A percentile compares a stretch with the other conserved stretches of the same genome.
Evolutionary conservation across 768 basidiomycete genomes (phyloP).

Genomic region (Naematelia encephala): DNA sequence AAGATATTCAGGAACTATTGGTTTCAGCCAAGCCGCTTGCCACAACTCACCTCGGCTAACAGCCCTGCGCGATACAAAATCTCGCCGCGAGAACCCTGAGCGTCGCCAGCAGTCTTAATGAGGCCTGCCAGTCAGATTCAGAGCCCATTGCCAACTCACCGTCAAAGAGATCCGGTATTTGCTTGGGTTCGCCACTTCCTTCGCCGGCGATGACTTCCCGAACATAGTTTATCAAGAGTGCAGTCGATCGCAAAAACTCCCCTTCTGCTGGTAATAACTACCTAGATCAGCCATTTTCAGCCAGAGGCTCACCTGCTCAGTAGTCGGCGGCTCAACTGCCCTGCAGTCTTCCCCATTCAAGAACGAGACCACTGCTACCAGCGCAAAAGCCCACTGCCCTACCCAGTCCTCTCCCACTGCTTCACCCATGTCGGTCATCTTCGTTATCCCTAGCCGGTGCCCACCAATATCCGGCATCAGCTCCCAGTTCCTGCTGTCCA

Average conservation of each 20-base stretch:
- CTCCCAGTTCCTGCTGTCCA: conserved; percentile 38
- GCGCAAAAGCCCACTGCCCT: conserved; percentile 6
- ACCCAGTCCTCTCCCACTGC: conserved; percentile 10
- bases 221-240: neutral
- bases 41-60: neutral
- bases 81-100: neutral
- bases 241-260: neutral
- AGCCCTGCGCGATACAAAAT: neutral
- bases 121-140: neutral
- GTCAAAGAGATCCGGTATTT: neutral
- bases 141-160: neutral
- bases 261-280: neutral
- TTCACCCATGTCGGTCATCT: conserved; percentile 6
- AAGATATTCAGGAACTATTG: neutral
- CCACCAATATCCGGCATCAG: conserved; percentile 29
- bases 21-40: neutral
- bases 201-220: neutral
- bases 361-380: neutral
- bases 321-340: neutral
- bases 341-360: neutral
- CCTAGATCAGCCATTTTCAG: neutral
- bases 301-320: neutral
- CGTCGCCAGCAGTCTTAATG: neutral
- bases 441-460: conserved; percentile 4
- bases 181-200: neutral